Conservation (phyloP, 1,284 basidiomycete genomes). For the Exobasidium rhododendri region DNA sequence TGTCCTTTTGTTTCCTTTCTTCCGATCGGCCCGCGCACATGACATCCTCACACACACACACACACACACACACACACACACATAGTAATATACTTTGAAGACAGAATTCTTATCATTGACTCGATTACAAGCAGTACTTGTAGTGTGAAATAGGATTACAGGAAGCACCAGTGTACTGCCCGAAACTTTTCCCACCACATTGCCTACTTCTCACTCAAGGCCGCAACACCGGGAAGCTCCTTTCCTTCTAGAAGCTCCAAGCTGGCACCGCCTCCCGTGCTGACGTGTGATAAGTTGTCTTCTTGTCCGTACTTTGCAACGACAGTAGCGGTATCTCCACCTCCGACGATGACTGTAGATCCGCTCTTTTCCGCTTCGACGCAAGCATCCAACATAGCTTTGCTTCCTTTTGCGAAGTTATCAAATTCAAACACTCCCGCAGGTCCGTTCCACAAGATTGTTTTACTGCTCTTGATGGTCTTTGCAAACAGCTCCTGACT, state of each 20-base stretch:
- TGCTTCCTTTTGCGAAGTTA: slow-evolving; percentile 81
- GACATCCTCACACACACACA: slow-evolving; percentile 10
- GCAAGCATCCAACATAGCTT: slow-evolving; percentile 77
- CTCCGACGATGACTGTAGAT: slow-evolving; percentile 79
- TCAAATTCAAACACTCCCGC: slow-evolving; percentile 98
- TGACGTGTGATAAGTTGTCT: slow-evolving; percentile 88
- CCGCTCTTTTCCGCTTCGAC: slow-evolving; percentile 84
- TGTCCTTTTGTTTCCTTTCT: not conserved
- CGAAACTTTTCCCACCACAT: not conserved
- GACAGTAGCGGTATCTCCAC: slow-evolving; percentile 54
- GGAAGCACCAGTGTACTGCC: not conserved
- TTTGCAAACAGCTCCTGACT: slow-evolving; percentile 74
- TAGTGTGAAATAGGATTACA: not conserved
- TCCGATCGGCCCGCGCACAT: not conserved
- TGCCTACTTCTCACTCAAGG: slow-evolving; percentile 32
- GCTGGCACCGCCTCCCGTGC: slow-evolving; percentile 92
- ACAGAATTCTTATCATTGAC: not conserved
- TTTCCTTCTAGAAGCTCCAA: slow-evolving; percentile 96
- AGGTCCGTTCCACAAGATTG: slow-evolving; percentile 89
- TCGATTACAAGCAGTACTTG: too few species aligned
- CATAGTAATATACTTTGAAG: not conserved
- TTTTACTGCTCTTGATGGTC: slow-evolving; percentile 84
- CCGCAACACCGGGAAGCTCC: slow-evolving; percentile 57
- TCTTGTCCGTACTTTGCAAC: slow-evolving; percentile 65
- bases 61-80: slow-evolving; percentile 9